Percentiles rank a stretch among this genome's conserved stretches.
Conservation (phyloP, 331 rosid species). For the Rosa hybrid region DNA sequence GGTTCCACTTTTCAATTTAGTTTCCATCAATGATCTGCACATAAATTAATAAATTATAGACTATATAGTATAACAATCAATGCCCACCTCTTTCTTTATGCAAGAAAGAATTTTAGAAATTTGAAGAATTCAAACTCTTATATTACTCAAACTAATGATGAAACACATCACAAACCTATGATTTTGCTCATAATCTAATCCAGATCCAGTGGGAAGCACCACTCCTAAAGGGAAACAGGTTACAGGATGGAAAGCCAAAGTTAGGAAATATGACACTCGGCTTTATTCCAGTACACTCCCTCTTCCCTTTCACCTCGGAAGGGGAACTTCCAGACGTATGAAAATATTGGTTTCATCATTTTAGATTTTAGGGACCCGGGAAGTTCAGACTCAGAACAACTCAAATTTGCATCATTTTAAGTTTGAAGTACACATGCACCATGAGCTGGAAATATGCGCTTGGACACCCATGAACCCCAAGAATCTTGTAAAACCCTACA, state of each 20-base stretch:
- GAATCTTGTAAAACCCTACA: not conserved
- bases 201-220: not conserved
- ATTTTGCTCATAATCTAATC: not conserved
- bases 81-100: constrained; percentile 3
- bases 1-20: constrained; percentile 74
- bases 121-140: not conserved
- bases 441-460: not conserved
- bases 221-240: not conserved
- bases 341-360: not conserved
- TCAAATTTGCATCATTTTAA: not conserved
- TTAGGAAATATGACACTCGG: not conserved
- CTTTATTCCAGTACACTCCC: not conserved
- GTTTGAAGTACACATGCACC: not conserved
- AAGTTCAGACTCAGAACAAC: not conserved
- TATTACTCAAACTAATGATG: not conserved
- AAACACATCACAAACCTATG: not conserved
- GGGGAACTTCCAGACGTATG: not conserved
- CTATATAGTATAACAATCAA: not conserved
- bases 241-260: not conserved
- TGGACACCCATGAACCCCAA: not conserved
- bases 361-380: not conserved
- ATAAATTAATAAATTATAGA: constrained; percentile 26
- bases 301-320: not conserved
- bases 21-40: constrained; percentile 80
- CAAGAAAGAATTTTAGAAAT: not conserved